Evolutionary conservation across 345 rosid genomes (phyloP).

Genomic region (Populus pruinosa): DNA sequence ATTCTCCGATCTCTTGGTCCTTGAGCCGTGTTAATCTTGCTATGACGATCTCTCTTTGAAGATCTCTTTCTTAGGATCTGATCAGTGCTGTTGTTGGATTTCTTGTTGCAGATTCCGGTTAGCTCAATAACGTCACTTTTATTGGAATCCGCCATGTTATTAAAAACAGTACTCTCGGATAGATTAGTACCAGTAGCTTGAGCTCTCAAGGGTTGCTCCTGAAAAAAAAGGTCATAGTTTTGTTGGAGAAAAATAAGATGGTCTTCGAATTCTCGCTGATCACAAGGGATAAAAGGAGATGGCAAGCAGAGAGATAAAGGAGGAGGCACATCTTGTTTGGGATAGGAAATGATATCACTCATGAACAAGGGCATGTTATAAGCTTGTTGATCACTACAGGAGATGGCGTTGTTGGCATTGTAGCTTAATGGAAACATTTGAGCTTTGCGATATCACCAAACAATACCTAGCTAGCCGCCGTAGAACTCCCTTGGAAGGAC

Average conservation of each 20-base stretch:
- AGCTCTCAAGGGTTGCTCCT: conserved; percentile 20
- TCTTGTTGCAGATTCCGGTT: neutral
- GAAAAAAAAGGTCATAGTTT: conserved; percentile 25
- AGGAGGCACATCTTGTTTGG: conserved; percentile 25
- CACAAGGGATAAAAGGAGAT: conserved; percentile 44
- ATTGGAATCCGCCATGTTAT: conserved; percentile 29
- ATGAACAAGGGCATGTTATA: neutral
- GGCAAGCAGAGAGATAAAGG: conserved; percentile 39
- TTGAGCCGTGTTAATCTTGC: conserved; percentile 76
- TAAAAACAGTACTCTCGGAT: neutral
- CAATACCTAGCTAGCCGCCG: too few species aligned
- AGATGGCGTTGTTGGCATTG: conserved; percentile 12
- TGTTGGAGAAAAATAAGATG: conserved; percentile 20
- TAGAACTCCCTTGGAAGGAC: too few species aligned
- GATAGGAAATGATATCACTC: too few species aligned
- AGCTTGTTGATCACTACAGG: too few species aligned
- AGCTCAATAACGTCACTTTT: neutral
- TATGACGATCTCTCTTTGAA: conserved; percentile 68
- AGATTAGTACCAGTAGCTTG: neutral
- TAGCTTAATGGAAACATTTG: conserved; percentile 38
- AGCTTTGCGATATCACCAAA: neutral
- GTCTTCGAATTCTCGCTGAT: conserved; percentile 14
- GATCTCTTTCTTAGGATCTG: conserved; percentile 33
- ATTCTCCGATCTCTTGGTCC: conserved; percentile 85
- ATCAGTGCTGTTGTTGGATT: neutral